Evolutionary conservation across 2,329 filamentous ascomycete species (phyloP).

Genomic region (Parastagonospora nodorum): DNA sequence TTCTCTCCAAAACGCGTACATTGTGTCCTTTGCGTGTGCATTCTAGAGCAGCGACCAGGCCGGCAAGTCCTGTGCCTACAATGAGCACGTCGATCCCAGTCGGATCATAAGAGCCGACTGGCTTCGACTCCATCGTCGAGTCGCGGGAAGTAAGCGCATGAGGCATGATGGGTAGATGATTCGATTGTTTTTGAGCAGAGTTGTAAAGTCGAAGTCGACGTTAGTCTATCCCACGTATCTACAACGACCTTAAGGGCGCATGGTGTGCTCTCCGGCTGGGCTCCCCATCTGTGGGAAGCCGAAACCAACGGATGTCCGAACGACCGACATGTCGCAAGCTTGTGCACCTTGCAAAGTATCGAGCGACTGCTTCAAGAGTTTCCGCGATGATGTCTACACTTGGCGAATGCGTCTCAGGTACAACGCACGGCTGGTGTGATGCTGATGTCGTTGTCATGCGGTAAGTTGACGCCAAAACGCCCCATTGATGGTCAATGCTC

Average conservation of each 20-base stretch:
- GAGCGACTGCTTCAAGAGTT: constrained; percentile 1
- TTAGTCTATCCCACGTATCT: constrained; percentile 2
- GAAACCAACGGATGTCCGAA: constrained; percentile 25
- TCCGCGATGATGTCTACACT: constrained; percentile 18
- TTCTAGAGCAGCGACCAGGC: constrained; percentile 46
- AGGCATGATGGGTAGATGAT: constrained; percentile 31
- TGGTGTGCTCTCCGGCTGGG: constrained; percentile 21
- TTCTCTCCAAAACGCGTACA: constrained; percentile 50
- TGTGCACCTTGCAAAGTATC: constrained; percentile 6
- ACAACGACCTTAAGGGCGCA: constrained; percentile 19
- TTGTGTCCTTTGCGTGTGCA: constrained; percentile 49
- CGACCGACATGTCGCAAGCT: constrained; percentile 10
- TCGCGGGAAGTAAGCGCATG: constrained; percentile 53
- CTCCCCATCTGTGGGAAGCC: constrained; percentile 25
- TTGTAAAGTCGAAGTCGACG: constrained; percentile 9
- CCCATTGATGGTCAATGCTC: constrained; percentile 7
- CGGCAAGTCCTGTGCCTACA: constrained; percentile 47
- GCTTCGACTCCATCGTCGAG: constrained; percentile 53
- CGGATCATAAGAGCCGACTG: constrained; percentile 58
- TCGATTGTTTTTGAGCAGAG: constrained; percentile 4
- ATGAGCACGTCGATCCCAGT: constrained; percentile 49
- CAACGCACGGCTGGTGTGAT: constrained; percentile 8
- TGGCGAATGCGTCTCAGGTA: constrained; percentile 16
- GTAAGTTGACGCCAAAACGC: constrained; percentile 10
- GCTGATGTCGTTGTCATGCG: constrained; percentile 14